Evolutionary conservation across 129 eudicot species (phyloP).

Genomic region (Lactuca sativa): DNA sequence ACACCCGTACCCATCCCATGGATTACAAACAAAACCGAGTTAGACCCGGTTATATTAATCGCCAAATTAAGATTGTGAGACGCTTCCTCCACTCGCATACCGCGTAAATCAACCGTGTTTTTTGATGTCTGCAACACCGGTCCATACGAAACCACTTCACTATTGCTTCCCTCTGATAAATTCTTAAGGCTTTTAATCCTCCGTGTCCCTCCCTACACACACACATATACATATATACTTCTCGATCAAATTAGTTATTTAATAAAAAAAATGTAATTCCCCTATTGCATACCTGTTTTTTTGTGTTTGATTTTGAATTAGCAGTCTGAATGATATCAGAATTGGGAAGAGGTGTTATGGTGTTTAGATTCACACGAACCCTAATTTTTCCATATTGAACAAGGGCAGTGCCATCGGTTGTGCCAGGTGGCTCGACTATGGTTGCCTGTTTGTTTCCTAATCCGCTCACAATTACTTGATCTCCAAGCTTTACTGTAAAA

Average conservation of each 20-base stretch:
- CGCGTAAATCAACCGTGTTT: constrained; percentile 80
- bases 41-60: constrained; percentile 49
- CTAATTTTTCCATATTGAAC: constrained; percentile 77
- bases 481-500: constrained; percentile 57
- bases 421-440: constrained; percentile 61
- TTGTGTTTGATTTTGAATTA: constrained; percentile 38
- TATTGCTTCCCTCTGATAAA: constrained; percentile 31
- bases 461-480: constrained; percentile 58
- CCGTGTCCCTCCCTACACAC: constrained; percentile 42
- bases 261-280: not conserved
- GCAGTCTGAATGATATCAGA: constrained; percentile 32
- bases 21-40: constrained; percentile 70
- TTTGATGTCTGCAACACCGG: constrained; percentile 70
- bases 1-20: constrained; percentile 94
- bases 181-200: constrained; percentile 38
- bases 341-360: constrained; percentile 39
- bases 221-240: not conserved
- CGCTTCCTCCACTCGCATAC: constrained; percentile 88
- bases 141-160: constrained; percentile 45
- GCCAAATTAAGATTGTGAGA: constrained; percentile 60
- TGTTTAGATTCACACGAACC: constrained; percentile 53
- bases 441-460: constrained; percentile 77
- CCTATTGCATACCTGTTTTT: constrained; percentile 51
- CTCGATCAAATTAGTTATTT: not conserved
- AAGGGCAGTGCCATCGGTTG: constrained; percentile 62